Evolutionary conservation across 495 filamentous ascomycete genomes (phyloP).

Genomic region (Parathielavia appendiculata): DNA sequence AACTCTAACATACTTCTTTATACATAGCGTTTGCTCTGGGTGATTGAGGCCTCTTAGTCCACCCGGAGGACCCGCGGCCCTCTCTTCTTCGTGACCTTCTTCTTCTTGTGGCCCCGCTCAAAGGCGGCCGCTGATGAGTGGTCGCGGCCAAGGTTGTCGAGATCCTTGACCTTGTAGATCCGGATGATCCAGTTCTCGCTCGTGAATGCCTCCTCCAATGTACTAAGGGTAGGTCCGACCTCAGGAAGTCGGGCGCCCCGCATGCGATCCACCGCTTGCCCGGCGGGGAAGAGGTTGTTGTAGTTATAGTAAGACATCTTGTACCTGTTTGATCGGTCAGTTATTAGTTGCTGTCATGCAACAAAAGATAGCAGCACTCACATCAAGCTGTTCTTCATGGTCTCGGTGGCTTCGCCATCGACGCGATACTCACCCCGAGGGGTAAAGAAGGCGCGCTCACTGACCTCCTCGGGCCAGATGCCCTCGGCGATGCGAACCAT

Average conservation of each 20-base stretch:
- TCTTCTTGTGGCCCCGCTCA: slow-evolving; percentile 91
- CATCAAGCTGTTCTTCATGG: slow-evolving; percentile 99
- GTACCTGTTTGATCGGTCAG: slow-evolving; percentile 64
- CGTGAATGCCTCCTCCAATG: slow-evolving; percentile 93
- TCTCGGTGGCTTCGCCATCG: slow-evolving; percentile 87
- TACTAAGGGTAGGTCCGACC: slow-evolving; percentile 79
- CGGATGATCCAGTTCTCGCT: slow-evolving; percentile 99
- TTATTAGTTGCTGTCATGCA: neutral
- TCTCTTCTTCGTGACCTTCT: slow-evolving; percentile 72
- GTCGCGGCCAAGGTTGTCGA: slow-evolving; percentile 91
- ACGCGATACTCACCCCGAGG: slow-evolving; percentile 91
- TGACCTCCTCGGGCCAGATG: slow-evolving; percentile 98
- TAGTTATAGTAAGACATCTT: slow-evolving; percentile 99
- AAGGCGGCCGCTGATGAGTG: slow-evolving; percentile 81
- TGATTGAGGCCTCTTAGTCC: slow-evolving; percentile 51
- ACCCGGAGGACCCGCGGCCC: slow-evolving; percentile 77
- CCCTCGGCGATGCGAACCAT: slow-evolving; percentile 99
- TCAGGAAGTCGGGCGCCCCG: slow-evolving; percentile 76
- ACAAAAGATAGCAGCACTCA: slow-evolving; percentile 44
- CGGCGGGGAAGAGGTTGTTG: slow-evolving; percentile 82
- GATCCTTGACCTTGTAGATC: slow-evolving; percentile 99
- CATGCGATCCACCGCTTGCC: slow-evolving; percentile 89
- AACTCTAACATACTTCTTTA: slow-evolving; percentile 22
- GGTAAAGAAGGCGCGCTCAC: slow-evolving; percentile 96
- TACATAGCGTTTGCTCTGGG: slow-evolving; percentile 5